Evolutionary conservation across 106 monocot species (phyloP).

Genomic region (Hemerocallis citrina): DNA sequence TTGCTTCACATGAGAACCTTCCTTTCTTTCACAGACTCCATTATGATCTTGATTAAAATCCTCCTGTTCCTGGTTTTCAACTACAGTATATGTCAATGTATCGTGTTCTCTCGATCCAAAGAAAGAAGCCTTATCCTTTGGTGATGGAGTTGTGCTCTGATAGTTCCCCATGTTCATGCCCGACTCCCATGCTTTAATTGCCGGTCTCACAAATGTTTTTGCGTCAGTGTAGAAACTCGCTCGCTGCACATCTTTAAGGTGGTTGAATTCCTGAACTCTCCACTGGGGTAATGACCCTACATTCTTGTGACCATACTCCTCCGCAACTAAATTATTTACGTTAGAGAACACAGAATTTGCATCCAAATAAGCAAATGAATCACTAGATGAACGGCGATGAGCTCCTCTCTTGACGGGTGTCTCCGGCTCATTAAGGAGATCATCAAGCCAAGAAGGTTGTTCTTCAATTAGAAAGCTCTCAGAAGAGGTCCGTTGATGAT

Average conservation of each 20-base stretch:
- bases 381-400: constrained; percentile 75
- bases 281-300: constrained; percentile 7
- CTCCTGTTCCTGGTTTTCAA: constrained; percentile 24
- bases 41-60: constrained; percentile 20
- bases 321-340: constrained; percentile 17
- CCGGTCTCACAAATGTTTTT: constrained; percentile 9
- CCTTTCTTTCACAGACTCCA: constrained; percentile 27
- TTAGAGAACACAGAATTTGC: constrained; percentile 13
- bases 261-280: constrained; percentile 26
- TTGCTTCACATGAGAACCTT: constrained; percentile 24
- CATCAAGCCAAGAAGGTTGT: constrained; percentile 96
- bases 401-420: constrained; percentile 42
- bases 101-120: constrained; percentile 17
- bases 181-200: constrained; percentile 21
- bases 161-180: constrained; percentile 6
- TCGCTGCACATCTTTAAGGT: constrained; percentile 11
- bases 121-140: constrained; percentile 16
- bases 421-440: constrained; percentile 80
- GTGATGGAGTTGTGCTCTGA: background rate
- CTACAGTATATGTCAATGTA: background rate
- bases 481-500: constrained; percentile 77
- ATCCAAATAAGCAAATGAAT: constrained; percentile 61
- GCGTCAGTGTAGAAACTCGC: constrained; percentile 3
- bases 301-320: constrained; percentile 13
- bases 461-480: constrained; percentile 85